A percentile compares a stretch with the other conserved stretches of the same genome.
Evolutionary conservation across 2,329 filamentous ascomycete genomes (phyloP).

Genomic region (Lasiodiplodia sp.): DNA sequence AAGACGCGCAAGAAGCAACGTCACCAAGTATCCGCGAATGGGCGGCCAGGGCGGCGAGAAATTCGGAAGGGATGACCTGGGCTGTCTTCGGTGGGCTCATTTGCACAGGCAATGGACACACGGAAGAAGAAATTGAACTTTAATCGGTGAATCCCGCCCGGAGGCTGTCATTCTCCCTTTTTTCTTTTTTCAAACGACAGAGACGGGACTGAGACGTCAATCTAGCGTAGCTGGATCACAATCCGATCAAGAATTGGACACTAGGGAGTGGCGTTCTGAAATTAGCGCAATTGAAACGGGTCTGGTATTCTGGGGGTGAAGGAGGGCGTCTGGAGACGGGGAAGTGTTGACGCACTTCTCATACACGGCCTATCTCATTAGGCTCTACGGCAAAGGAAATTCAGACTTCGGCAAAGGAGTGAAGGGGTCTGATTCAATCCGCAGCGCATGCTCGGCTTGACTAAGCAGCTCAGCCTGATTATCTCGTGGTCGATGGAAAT

Average conservation of each 20-base stretch:
- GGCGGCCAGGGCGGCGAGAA: conserved; percentile 11
- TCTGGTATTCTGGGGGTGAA: background rate
- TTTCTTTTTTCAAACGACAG: background rate
- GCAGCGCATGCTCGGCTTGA: background rate
- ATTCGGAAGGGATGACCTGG: conserved; percentile 46
- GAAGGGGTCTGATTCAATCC: background rate
- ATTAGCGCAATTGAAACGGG: background rate
- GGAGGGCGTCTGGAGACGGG: background rate
- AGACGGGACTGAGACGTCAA: background rate
- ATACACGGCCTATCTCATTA: background rate
- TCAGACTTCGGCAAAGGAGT: background rate
- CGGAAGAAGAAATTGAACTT: conserved; percentile 51
- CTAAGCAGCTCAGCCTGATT: background rate
- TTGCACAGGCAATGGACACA: conserved; percentile 53
- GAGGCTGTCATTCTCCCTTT: background rate
- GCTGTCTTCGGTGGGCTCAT: conserved; percentile 53
- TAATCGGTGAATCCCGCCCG: conserved; percentile 32
- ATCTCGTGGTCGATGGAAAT: background rate
- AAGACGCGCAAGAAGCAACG: background rate
- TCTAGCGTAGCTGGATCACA: background rate
- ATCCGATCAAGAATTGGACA: background rate
- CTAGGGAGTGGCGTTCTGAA: background rate
- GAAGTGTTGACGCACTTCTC: background rate
- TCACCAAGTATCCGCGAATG: conserved; percentile 19
- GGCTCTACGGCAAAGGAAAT: background rate